These are phyloP conservation scores for Fragosphaeria purpurea DNA, from an alignment of 2,329 filamentous ascomycete species.

Conservation along the genomic window DNA sequence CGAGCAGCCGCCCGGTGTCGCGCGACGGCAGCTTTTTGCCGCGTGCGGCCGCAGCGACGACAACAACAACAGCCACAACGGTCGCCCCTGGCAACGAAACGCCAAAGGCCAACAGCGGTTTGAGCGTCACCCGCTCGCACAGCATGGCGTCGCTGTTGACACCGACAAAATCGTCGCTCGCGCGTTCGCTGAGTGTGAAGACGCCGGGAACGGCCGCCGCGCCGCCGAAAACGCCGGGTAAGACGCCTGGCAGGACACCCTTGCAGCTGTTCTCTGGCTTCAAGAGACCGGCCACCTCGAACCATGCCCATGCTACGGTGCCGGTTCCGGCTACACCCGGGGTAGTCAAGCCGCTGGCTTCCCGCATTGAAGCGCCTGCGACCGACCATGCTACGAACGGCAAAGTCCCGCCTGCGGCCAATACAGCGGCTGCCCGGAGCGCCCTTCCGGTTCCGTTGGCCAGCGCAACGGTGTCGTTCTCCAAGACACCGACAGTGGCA, in stretches of 20 bases:
- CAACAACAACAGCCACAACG: background rate
- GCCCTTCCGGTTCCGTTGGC: slow-evolving; percentile 35
- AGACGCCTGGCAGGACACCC: slow-evolving; percentile 40
- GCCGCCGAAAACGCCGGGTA: slow-evolving; percentile 23
- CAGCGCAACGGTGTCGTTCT: slow-evolving; percentile 16
- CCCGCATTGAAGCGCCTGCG: too few relatives aligned
- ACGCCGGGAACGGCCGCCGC: slow-evolving; percentile 26
- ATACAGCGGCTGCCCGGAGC: slow-evolving; percentile 28
- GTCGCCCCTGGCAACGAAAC: background rate
- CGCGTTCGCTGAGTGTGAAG: slow-evolving; percentile 47
- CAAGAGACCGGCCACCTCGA: slow-evolving; percentile 44
- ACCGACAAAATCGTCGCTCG: slow-evolving; percentile 66
- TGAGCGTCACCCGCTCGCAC: slow-evolving; percentile 30
- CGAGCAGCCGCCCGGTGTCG: slow-evolving; percentile 51
- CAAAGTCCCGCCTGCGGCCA: background rate
- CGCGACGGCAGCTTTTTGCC: slow-evolving; percentile 40
- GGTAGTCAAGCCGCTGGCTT: too few relatives aligned
- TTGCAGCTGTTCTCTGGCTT: slow-evolving; percentile 27
- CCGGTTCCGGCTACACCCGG: too few relatives aligned
- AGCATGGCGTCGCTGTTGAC: slow-evolving; percentile 55
- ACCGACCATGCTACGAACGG: too few relatives aligned
- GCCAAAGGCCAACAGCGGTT: slow-evolving; percentile 9
- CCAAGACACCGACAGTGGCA: slow-evolving; percentile 36
- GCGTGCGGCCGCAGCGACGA: slow-evolving; percentile 14
- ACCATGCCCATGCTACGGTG: slow-evolving; percentile 8